Base-by-base conservation (phyloP, 345 rosid species). In the Sisymbrium irio region DNA sequence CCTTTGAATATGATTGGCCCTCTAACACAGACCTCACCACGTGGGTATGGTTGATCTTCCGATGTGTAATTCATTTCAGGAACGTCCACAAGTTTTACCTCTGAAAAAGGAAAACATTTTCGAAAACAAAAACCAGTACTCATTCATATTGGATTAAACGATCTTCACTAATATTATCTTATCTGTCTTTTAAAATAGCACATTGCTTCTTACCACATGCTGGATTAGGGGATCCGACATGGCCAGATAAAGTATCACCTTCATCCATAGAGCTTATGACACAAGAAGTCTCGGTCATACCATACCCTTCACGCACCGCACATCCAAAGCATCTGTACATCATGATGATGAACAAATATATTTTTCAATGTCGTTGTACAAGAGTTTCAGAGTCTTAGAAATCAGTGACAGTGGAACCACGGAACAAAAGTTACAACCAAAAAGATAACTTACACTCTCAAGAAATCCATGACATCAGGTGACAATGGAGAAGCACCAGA, bases 401-500 rank as follows among this genome's bases (percentile, higher is more conserved):
- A 44, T n/a, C 45, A 35, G 14, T 54, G 36, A 77, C 22, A 35
- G 42, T 54, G n/a, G 27, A 54, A 64, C 15, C 19, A 40, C 0
- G 18, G 37, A 25, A 19, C n/a, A 74, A 19, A 6, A 20, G 40
- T 27, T 32, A 11, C 9, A 65, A 10, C 10, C 1, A 4, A 7
- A 22, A 28, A 30, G 69, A 77, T 36, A 61, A 81, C 89, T 85
- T 88, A 93, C 98, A 93, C 88, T 79, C 79, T 83, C 84, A 93
- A 78, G 73, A 93, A 93, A 75, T 89, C 95, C 90, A 88, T 71
- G 22, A 93, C 83, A 75, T 91, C 95, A 27, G 98, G 85, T 49
- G 97, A 89, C 83, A 93, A 64, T 6, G 97, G 98, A 35, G 98
- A 91, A 82, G 97, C 97, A 74, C 95, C 98, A 37, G 97, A 93